Evolutionary conservation across 169 alveolate genomes (phyloP).

Genomic region (Plasmodium sp.): DNA sequence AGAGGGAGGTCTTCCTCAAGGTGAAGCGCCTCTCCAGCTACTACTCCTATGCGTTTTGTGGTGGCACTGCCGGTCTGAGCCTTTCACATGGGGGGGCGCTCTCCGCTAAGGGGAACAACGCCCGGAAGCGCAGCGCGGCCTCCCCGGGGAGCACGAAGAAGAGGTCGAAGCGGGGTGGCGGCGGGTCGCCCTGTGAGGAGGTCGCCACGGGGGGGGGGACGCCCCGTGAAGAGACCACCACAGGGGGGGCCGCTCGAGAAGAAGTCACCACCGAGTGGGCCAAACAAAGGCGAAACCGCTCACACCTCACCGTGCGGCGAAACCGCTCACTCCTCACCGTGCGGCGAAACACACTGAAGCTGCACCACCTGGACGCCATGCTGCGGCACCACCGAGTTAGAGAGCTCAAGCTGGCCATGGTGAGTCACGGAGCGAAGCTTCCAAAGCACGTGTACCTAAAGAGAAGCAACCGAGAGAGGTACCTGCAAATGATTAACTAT

Average conservation of each 20-base stretch:
- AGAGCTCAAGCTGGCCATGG: neutral
- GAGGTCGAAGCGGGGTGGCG: neutral
- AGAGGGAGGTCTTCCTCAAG: constrained; percentile 40
- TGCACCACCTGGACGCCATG: neutral
- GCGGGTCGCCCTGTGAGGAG: neutral
- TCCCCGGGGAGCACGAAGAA: neutral
- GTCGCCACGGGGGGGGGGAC: neutral
- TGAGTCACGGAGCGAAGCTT: neutral
- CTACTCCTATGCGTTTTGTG: neutral
- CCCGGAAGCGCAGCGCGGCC: neutral
- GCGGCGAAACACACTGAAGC: neutral
- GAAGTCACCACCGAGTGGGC: neutral
- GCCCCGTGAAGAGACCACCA: neutral
- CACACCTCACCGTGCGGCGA: neutral
- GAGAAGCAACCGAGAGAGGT: constrained; percentile 16
- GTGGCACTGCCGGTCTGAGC: neutral
- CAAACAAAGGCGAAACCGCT: neutral
- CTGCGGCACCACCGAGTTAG: neutral
- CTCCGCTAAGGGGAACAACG: neutral
- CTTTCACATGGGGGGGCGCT: neutral
- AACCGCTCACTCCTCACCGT: neutral
- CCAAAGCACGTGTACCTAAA: constrained; percentile 5
- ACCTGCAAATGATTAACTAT: constrained; percentile 35
- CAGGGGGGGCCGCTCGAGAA: neutral
- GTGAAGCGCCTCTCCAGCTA: constrained; percentile 10